These are phyloP conservation scores for Cryptosporidium parvum DNA, from an alignment of 169 alveolate species.

Conservation along the genomic window DNA sequence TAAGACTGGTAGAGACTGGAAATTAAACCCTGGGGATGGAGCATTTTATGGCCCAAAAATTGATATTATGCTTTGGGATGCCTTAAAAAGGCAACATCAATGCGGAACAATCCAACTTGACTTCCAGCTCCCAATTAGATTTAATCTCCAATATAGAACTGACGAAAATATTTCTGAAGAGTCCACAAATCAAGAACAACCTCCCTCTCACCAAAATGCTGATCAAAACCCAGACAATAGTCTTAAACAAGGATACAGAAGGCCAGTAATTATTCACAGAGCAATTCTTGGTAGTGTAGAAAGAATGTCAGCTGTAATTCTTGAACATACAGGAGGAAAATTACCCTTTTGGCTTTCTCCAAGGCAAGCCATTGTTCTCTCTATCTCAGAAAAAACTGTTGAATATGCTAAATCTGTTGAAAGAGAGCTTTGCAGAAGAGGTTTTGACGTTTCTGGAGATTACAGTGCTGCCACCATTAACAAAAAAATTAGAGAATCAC, in stretches of 20 bases:
- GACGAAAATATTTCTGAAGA: slow-evolving; percentile 81
- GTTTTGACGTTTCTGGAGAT: slow-evolving; percentile 94
- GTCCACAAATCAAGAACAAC: slow-evolving; percentile 29
- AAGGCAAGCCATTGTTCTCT: slow-evolving; percentile 93
- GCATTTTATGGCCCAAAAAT: slow-evolving; percentile 99
- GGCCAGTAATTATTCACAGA: slow-evolving; percentile 99
- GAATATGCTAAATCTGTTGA: slow-evolving; percentile 91
- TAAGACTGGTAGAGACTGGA: slow-evolving; percentile 92
- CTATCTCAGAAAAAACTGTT: slow-evolving; percentile 91
- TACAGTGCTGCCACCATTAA: slow-evolving; percentile 91
- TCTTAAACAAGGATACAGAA: slow-evolving; percentile 90
- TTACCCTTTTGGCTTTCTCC: slow-evolving; percentile 99
- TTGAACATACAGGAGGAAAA: slow-evolving; percentile 98
- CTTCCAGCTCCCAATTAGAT: slow-evolving; percentile 97
- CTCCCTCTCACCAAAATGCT: slow-evolving; percentile 30
- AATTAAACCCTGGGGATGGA: slow-evolving; percentile 98
- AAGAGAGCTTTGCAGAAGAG: slow-evolving; percentile 84
- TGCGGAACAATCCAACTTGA: slow-evolving; percentile 99
- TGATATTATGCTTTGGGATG: slow-evolving; percentile 96
- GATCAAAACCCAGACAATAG: slow-evolving; percentile 45
- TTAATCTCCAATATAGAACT: slow-evolving; percentile 95
- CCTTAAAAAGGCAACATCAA: slow-evolving; percentile 96
- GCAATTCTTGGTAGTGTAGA: slow-evolving; percentile 98
- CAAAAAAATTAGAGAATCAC: slow-evolving; percentile 96
- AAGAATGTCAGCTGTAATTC: slow-evolving; percentile 94